phyloP scores from a whole-genome alignment of 2,329 filamentous ascomycete genomes.

The Lachnellula occidentalis region DNA sequence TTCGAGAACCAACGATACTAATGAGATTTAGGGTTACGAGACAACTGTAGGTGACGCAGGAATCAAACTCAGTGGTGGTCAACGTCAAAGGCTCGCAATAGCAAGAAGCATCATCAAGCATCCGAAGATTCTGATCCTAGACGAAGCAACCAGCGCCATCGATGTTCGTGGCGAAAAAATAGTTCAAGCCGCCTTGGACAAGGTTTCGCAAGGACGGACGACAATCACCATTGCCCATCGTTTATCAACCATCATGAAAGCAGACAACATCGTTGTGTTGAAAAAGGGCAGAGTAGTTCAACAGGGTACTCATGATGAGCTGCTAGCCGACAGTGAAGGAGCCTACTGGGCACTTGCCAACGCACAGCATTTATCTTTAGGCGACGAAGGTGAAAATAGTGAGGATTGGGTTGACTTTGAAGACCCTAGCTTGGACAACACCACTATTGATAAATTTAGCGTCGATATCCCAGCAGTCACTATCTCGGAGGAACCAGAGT shows the following conservation, averaged over 20 bases:
- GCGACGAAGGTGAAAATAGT: background rate
- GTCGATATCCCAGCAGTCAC: background rate
- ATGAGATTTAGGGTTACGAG: constrained; percentile 15
- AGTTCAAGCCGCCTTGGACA: constrained; percentile 49
- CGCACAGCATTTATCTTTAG: constrained; percentile 45
- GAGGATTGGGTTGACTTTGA: constrained; percentile 5
- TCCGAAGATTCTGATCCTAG: constrained; percentile 62
- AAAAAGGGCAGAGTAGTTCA: constrained; percentile 68
- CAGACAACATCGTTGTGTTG: constrained; percentile 74
- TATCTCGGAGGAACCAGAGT: background rate
- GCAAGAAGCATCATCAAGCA: constrained; percentile 64
- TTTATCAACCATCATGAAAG: constrained; percentile 68
- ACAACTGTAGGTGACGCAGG: constrained; percentile 63
- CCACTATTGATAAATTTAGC: constrained; percentile 8
- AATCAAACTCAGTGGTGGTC: constrained; percentile 68
- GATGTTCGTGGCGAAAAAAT: constrained; percentile 41
- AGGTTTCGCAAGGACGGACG: constrained; percentile 49
- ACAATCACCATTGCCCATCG: constrained; percentile 61
- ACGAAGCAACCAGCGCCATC: constrained; percentile 57
- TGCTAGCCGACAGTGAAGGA: constrained; percentile 53
- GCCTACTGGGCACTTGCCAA: constrained; percentile 64
- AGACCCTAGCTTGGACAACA: background rate
- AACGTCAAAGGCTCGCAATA: constrained; percentile 27
- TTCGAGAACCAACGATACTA: constrained; percentile 42
- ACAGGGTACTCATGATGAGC: constrained; percentile 66